Base-by-base conservation (phyloP, 1,139 yeast species). In the Scheffersomyces parashehatae region DNA sequence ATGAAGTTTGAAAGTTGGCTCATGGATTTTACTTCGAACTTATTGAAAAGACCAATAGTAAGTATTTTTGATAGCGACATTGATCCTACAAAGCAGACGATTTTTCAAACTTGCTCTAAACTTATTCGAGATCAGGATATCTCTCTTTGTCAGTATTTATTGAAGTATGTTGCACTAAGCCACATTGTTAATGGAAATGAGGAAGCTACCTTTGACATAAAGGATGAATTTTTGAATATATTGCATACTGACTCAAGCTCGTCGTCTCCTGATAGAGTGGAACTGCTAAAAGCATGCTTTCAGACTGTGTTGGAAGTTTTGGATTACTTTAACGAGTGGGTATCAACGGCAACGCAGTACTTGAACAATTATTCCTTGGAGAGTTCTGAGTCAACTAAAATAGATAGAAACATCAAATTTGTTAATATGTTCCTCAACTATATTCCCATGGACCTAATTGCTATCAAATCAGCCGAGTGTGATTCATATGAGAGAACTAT, bases 401-500 rank as follows among this genome's bases (percentile, higher is more conserved):
- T 62, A 30, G 62, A 59, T 30, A 54, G 63, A 29, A 70, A 71
- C 44, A 63, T 77, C 5, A 53, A 54, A 14, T 53, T 57, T 24
- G 74, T 74, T 3, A 80, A 79, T 40, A 52, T 50, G 1, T 79
- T 89, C 45, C 56, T 87, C 30, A 64, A 62, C 2, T 60, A 65
- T 4, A 79, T 91, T 13, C 88, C 96, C 0, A 81, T 84, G 34
- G 82, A 81, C 37, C 60, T 86, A 20, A 73, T 95, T 55, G 97
- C 97, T 0, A 70, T 76, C 34, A 76, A 93, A 42, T 86, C 98
- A 0, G 79, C 89, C 2, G 90, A 88, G 51, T 88, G 96, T 51
- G 87, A 83, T 42, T 84, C 96, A 0, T 89, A 82, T 56, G 97
- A 95, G 48, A 74, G 98, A 42, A 89, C 98, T 0, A 82, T 93